Evolutionary conservation across 768 basidiomycete species (phyloP), one percentile per base, ranked within the genome.

Genomic region (Lentinula sp.): DNA sequence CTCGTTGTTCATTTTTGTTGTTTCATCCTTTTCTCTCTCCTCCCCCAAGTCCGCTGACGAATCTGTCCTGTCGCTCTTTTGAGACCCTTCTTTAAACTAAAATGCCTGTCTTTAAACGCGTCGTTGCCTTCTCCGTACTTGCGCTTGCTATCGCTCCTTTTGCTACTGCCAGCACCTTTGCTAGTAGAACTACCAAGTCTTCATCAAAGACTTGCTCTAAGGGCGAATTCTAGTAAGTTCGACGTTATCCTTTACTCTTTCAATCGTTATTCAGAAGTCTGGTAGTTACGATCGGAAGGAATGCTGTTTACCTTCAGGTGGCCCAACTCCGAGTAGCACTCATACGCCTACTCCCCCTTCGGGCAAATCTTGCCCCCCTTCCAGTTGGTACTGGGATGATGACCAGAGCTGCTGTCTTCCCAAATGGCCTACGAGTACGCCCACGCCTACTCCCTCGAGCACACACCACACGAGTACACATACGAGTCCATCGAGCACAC

Each of bases 401-500:
- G 70, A 70, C 23, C 74, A 80, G 65, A 71, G 75, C 21, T 86
- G 83, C 73, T 86, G 84, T 68, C 76, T 80, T 28, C 85, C 86
- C 58, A 70, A 70, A 43, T 15, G 39, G 51, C 66, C 77, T 63
- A 80, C 79, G 15, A 70, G 73, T 39, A 69, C 73, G 34, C 61
- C 69, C 5, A 71, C 73, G 63, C 70, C 50, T 52, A 45, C 43
- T 7, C 43, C 43, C 43, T 18, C 43, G 39, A 40, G 39, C 39
- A 15, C 39, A 10, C 39, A 15, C 42, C 42, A 15, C 42, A 43
- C 42, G n/a, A 43, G 42, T 3, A 43, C 42, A 16, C 42, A 15
- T 16, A 43, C 15, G 5, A 43, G 42, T 6, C 15, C 37, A 18
- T n/a, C 11, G 10, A 18, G 43, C n/a, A 28, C 54, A 6, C 40